A percentile compares a stretch with the other conserved stretches of the same genome.
Evolutionary conservation across 305 asterid species (phyloP).

Genomic region (Petunia hybrid): DNA sequence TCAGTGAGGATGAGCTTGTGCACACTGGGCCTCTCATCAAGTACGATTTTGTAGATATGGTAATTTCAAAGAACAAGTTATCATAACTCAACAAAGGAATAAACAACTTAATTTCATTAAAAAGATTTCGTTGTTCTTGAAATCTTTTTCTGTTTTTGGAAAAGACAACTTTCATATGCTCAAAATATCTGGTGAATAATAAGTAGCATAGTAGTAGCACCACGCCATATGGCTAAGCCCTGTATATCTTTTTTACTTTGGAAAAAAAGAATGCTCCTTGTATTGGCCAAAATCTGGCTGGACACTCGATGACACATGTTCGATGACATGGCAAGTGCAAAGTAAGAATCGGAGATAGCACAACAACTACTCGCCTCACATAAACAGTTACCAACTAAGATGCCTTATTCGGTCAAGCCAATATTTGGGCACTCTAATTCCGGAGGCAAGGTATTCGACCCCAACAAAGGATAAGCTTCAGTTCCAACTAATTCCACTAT

Average conservation of each 20-base stretch:
- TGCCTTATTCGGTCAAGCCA: no score
- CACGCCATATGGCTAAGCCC: background rate
- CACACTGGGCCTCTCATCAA: background rate
- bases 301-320: no score
- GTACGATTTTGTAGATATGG: background rate
- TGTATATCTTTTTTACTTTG: background rate
- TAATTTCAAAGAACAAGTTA: background rate
- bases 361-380: no score
- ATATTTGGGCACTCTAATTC: no score
- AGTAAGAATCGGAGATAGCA: no score
- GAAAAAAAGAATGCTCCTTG: background rate
- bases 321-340: no score
- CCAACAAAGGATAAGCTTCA: no score
- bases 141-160: no score
- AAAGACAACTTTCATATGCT: background rate
- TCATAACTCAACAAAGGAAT: background rate
- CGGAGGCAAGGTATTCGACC: no score
- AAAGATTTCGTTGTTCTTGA: background rate
- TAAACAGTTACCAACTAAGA: no score
- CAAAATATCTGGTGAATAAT: background rate
- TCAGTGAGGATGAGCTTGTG: conserved; percentile 5
- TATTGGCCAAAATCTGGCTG: no score
- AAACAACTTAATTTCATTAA: background rate
- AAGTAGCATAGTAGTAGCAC: background rate
- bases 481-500: no score